phyloP scores from a whole-genome alignment of 2,329 filamentous ascomycete species.

The Thermoascus crustaceus region DNA sequence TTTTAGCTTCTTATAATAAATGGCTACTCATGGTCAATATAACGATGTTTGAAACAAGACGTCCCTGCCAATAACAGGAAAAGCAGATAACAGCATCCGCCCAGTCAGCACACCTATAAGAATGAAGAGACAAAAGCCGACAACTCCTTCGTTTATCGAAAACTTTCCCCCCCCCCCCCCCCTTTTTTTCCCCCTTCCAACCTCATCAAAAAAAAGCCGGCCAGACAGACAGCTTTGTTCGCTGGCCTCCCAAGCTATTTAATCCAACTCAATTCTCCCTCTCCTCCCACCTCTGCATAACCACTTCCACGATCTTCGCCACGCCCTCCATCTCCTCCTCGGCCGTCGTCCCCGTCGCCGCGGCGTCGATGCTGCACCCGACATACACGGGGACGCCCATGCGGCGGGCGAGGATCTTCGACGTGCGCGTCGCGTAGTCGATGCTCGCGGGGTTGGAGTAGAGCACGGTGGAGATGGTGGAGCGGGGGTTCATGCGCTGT shows the following conservation, averaged over 20 bases:
- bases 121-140: no score
- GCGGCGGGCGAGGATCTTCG: conserved; percentile 71
- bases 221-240: no score
- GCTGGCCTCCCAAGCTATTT: background rate
- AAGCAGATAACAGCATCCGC: no score
- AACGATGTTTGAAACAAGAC: no score
- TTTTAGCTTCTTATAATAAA: no score
- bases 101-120: no score
- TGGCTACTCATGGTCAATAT: no score
- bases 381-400: conserved; percentile 75
- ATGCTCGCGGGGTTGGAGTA: conserved; percentile 64
- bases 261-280: background rate
- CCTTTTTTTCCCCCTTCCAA: no score
- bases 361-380: conserved; percentile 75
- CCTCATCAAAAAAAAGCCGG: no score
- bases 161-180: no score
- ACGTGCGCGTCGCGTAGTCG: conserved; percentile 79
- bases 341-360: conserved; percentile 65
- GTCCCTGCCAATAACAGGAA: no score
- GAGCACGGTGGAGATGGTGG: conserved; percentile 66
- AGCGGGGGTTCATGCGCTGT: conserved; percentile 37
- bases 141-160: no score
- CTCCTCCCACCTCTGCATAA: conserved; percentile 45
- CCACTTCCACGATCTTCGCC: conserved; percentile 61
- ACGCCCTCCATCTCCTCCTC: conserved; percentile 95